phyloP scores from a whole-genome alignment of 179 eudicot species.

The Sideroxylon spinosum region DNA sequence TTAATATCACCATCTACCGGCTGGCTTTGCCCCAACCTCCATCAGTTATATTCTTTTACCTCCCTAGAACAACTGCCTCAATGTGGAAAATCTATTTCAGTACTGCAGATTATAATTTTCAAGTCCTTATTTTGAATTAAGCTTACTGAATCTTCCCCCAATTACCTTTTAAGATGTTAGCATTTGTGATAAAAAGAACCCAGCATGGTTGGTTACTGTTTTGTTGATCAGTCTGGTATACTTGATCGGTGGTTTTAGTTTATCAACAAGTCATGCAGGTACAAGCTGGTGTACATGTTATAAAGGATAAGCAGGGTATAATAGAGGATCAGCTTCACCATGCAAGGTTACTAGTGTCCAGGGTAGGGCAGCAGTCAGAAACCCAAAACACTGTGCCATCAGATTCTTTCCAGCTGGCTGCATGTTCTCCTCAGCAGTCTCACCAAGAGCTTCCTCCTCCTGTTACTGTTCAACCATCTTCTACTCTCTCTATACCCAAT shows the following conservation, averaged over 20 bases:
- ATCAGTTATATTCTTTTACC: neutral
- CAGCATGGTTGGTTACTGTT: neutral
- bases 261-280: conserved; percentile 42
- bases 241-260: neutral
- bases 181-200: too few species aligned
- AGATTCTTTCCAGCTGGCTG: conserved; percentile 35
- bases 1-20: neutral
- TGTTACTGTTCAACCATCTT: conserved; percentile 33
- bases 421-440: conserved; percentile 48
- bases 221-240: neutral
- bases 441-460: conserved; percentile 38
- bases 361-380: conserved; percentile 43
- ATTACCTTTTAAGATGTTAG: neutral
- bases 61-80: neutral
- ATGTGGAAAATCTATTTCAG: neutral
- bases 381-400: conserved; percentile 25
- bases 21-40: too few species aligned
- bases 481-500: conserved; percentile 35
- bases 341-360: conserved; percentile 53
- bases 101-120: neutral
- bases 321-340: conserved; percentile 66
- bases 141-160: neutral
- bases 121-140: neutral
- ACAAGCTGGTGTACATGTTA: conserved; percentile 57
- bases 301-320: conserved; percentile 83